These are phyloP conservation scores for Ceratocystis albifundus DNA, from an alignment of 2,329 filamentous ascomycete genomes.

Conservation along the genomic window DNA sequence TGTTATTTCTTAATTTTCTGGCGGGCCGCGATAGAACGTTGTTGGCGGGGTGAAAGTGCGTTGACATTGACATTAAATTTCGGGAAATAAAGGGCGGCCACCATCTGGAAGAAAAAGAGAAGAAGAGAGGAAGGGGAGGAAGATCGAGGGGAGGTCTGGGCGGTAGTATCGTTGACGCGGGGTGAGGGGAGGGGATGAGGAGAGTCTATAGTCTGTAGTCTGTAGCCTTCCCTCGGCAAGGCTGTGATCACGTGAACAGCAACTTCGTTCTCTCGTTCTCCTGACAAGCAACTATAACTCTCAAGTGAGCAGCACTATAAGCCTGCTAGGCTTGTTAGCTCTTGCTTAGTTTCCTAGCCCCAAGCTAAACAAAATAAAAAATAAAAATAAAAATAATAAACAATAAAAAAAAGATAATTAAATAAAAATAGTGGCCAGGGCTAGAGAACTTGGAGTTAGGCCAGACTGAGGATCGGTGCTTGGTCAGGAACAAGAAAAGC, in stretches of 20 bases:
- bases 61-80: constrained; percentile 5
- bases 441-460: not conserved
- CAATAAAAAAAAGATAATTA: too few relatives aligned
- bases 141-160: not conserved
- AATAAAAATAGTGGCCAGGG: not conserved
- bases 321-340: not conserved
- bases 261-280: not conserved
- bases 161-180: too few relatives aligned
- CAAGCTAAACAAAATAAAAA: not conserved
- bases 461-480: not conserved
- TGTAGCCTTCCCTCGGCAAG: too few relatives aligned
- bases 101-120: not conserved
- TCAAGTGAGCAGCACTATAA: not conserved
- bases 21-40: not conserved
- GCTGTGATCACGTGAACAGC: not conserved
- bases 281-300: not conserved
- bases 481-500: not conserved
- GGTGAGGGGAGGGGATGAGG: too few relatives aligned
- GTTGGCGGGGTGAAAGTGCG: not conserved
- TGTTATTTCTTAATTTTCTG: not conserved
- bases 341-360: not conserved
- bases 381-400: too few relatives aligned
- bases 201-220: too few relatives aligned
- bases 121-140: not conserved
- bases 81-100: not conserved